Conservation (phyloP, 148 eudicot species). For the Fallopia convolvulus region DNA sequence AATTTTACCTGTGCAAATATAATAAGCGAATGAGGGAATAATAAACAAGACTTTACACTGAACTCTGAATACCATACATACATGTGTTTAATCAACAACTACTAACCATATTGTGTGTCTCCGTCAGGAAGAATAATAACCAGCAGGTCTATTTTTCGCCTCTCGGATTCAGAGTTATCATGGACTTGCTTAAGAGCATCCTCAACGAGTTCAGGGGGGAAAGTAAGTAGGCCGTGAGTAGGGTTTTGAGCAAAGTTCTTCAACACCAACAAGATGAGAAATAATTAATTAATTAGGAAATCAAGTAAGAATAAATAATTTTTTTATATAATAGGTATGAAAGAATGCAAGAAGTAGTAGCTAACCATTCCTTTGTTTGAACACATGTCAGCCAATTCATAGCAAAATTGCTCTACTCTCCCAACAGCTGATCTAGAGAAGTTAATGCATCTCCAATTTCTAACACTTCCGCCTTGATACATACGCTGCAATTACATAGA, state of each 20-base stretch:
- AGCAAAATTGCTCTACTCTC: conserved; percentile 23
- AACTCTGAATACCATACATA: background rate
- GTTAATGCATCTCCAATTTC: conserved; percentile 29
- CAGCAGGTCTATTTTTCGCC: background rate
- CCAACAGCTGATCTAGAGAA: conserved; percentile 10
- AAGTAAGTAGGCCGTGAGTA: background rate
- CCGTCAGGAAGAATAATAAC: background rate
- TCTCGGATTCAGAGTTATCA: background rate
- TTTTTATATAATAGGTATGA: too few relatives aligned
- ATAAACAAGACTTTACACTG: too few relatives aligned
- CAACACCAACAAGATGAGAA: background rate
- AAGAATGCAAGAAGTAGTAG: background rate
- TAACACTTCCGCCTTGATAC: conserved; percentile 34
- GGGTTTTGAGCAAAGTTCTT: background rate
- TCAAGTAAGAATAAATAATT: background rate
- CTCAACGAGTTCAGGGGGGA: background rate
- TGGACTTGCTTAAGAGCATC: background rate
- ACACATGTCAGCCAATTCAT: background rate
- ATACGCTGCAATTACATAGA: conserved; percentile 20
- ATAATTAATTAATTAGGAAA: too few relatives aligned
- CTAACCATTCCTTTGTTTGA: background rate
- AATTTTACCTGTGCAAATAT: conserved; percentile 24
- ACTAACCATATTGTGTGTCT: background rate
- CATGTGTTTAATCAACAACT: background rate
- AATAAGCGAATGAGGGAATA: too few relatives aligned